A percentile compares a stretch with the other conserved stretches of the same genome.
phyloP scores from a whole-genome alignment of 2,329 filamentous ascomycete species.

The Calcarisporium arbuscula region DNA sequence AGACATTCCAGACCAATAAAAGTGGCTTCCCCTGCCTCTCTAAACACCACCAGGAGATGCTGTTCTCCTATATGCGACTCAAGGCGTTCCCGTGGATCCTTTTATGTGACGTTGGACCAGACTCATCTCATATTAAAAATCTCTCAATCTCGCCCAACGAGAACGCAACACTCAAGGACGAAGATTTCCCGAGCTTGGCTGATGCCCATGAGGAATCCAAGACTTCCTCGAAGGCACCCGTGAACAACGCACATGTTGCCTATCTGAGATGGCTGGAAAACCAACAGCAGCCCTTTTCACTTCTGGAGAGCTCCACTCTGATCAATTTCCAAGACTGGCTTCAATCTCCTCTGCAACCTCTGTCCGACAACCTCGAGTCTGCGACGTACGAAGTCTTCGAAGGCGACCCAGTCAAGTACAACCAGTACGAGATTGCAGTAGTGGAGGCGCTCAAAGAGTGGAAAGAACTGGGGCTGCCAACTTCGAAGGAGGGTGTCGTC shows the following conservation, averaged over 20 bases:
- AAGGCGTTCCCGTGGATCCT: constrained; percentile 58
- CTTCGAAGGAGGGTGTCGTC: constrained; percentile 62
- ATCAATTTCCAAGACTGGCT: constrained; percentile 81
- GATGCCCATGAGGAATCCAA: constrained; percentile 47
- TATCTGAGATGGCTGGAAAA: constrained; percentile 82
- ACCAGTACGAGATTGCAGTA: constrained; percentile 86
- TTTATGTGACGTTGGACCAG: constrained; percentile 55
- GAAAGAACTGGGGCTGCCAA: constrained; percentile 64
- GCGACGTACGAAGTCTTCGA: constrained; percentile 98
- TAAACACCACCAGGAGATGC: constrained; percentile 53
- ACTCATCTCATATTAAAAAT: constrained; percentile 24
- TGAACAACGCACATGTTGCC: constrained; percentile 50
- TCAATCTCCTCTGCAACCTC: constrained; percentile 86
- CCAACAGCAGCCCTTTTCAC: constrained; percentile 60
- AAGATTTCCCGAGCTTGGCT: constrained; percentile 62
- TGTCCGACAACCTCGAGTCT: constrained; percentile 94
- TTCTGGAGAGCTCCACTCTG: constrained; percentile 45
- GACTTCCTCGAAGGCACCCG: constrained; percentile 22
- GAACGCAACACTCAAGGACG: constrained; percentile 30
- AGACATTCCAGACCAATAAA: constrained; percentile 54
- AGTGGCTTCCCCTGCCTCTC: constrained; percentile 56
- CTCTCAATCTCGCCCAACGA: constrained; percentile 18
- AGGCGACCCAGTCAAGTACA: constrained; percentile 95
- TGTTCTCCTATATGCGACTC: constrained; percentile 57
- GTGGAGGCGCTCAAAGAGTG: constrained; percentile 77